Evolutionary conservation across 208 protist species (phyloP).

Genomic region (Leishmania tropica): DNA sequence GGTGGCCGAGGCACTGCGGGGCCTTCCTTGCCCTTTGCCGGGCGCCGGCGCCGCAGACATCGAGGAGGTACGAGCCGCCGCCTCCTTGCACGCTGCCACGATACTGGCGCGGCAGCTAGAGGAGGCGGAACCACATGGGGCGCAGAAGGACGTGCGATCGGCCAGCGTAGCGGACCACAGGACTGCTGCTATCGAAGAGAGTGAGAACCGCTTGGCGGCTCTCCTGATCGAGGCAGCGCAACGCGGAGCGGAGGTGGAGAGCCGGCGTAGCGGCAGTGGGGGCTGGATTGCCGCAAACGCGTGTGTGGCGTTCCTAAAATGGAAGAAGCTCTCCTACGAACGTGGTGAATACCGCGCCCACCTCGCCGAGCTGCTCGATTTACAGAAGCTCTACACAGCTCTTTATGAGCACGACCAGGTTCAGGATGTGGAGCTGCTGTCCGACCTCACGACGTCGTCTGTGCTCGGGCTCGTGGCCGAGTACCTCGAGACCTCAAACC

Average conservation of each 20-base stretch:
- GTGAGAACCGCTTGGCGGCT: constrained; percentile 10
- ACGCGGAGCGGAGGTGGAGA: constrained; percentile 20
- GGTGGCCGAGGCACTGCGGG: constrained; percentile 54
- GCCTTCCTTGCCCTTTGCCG: constrained; percentile 25
- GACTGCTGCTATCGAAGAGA: background rate
- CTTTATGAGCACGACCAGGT: constrained; percentile 17
- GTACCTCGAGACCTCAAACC: constrained; percentile 5
- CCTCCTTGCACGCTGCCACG: constrained; percentile 29
- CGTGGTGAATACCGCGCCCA: constrained; percentile 47
- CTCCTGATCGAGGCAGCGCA: constrained; percentile 25
- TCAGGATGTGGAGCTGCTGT: constrained; percentile 26
- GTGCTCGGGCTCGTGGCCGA: constrained; percentile 23
- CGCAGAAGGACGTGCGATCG: background rate
- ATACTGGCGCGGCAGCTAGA: constrained; percentile 31
- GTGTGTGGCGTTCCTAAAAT: constrained; percentile 60
- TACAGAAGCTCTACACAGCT: constrained; percentile 21
- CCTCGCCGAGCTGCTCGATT: constrained; percentile 24
- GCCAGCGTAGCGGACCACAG: background rate
- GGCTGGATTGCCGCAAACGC: constrained; percentile 71
- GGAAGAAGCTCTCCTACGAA: constrained; percentile 35
- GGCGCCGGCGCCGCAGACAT: constrained; percentile 11
- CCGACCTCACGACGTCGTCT: constrained; percentile 19
- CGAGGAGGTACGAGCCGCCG: constrained; percentile 28
- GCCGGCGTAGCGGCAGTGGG: constrained; percentile 22
- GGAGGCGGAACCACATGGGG: constrained; percentile 16